Percentiles rank a stretch among this genome's conserved stretches.
Evolutionary conservation across 169 alveolate genomes (phyloP).

Genomic region (Besnoitia besnoiti): DNA sequence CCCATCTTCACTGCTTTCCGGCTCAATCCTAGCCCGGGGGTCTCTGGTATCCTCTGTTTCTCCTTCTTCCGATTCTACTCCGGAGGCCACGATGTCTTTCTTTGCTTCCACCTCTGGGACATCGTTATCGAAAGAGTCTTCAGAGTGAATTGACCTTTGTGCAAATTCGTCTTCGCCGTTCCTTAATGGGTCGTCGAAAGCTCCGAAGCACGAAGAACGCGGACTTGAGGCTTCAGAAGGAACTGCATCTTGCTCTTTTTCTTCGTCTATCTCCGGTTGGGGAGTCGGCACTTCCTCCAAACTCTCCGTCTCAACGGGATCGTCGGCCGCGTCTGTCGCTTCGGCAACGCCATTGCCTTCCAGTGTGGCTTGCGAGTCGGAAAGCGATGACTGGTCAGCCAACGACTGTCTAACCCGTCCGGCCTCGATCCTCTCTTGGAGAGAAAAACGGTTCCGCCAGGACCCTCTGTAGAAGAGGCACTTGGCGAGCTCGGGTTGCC

Average conservation of each 20-base stretch:
- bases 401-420: background rate
- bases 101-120: background rate
- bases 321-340: background rate
- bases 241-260: background rate
- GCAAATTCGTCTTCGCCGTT: background rate
- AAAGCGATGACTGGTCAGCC: background rate
- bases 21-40: background rate
- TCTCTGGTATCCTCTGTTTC: background rate
- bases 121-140: background rate
- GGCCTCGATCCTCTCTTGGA: constrained; percentile 46
- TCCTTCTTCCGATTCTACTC: background rate
- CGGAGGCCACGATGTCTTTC: background rate
- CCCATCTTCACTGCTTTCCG: background rate
- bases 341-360: background rate
- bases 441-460: constrained; percentile 57
- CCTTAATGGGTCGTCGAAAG: background rate
- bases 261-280: background rate
- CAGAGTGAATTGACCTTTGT: background rate
- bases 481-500: constrained; percentile 54
- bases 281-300: background rate
- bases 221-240: background rate
- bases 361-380: background rate
- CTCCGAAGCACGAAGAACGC: background rate
- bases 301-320: background rate
- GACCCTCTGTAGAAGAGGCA: constrained; percentile 64